Percentiles rank a stretch among this genome's conserved stretches.
phyloP scores from a whole-genome alignment of 352 stramenopile genomes.

The Pythium myriotylum region DNA sequence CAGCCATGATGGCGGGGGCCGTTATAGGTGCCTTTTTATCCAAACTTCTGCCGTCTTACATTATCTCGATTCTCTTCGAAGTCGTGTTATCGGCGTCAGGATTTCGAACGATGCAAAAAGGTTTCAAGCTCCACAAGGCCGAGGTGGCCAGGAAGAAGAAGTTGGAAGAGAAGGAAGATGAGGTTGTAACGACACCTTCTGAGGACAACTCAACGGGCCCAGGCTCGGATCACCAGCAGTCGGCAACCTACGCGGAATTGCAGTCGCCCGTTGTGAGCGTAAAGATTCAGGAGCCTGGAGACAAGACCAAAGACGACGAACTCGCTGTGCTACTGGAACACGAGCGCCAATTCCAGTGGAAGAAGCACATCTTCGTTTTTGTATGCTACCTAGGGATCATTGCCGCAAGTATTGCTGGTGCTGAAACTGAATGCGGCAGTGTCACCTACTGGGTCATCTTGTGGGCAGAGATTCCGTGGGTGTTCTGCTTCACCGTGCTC shows the following conservation, averaged over 20 bases:
- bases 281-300: not conserved
- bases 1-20: conserved; percentile 58
- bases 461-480: conserved; percentile 51
- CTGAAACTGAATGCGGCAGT: conserved; percentile 34
- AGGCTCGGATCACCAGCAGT: not conserved
- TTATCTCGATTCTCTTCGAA: conserved; percentile 62
- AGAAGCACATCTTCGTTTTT: conserved; percentile 21
- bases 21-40: conserved; percentile 60
- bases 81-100: conserved; percentile 41
- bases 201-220: not conserved
- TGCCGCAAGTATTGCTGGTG: conserved; percentile 23
- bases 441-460: conserved; percentile 51
- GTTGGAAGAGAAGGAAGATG: conserved; percentile 2
- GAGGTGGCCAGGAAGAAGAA: conserved; percentile 36
- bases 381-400: conserved; percentile 25
- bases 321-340: not conserved
- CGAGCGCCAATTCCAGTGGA: conserved; percentile 14
- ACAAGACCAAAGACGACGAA: not conserved
- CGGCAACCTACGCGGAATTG: conserved; percentile 7
- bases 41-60: conserved; percentile 63
- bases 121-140: conserved; percentile 35
- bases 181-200: conserved; percentile 2
- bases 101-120: conserved; percentile 37
- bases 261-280: conserved; percentile 12
- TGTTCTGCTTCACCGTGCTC: conserved; percentile 43